Evolutionary conservation across 352 stramenopile genomes (phyloP), one percentile per base, ranked within the genome.

Genomic region (Globisporangium middletonii): DNA sequence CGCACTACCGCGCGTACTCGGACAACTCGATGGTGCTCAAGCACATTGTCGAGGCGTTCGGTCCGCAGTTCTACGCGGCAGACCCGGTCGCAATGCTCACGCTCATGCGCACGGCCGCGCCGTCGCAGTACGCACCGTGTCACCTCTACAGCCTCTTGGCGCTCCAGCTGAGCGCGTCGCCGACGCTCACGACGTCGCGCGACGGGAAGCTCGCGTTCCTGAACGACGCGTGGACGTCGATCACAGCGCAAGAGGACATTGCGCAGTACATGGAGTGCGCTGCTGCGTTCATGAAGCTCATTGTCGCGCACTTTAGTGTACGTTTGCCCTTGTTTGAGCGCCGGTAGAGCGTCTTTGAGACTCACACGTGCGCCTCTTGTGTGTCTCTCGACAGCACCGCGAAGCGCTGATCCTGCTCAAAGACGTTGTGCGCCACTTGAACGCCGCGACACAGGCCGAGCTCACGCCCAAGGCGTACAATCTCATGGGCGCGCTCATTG

Each of bases 11-110:
- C 28, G 70, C 94, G 46, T 92, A 89, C 60, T 89, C 74, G 5
- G 75, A 85, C 50, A 94, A 83, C 59, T 83, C 86, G n/a, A 96
- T 96, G 85, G 81, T 96, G 43, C 70, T 97, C 1, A 87, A 92
- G 57, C 86, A 96, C 56, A 68, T 97, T 9, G 84, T 86, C 19
- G 75, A 91, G 44, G 69, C 70, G 26, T 96, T 97, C 66, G 69
- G 75, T 15, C 67, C 75, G 0, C 60, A 69, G 26, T 78, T 78
- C 56, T 94, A 94, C 57, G 73, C 74, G 0, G 62, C 71, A 15
- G 70, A 83, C 23, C 76, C 81, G 4, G 57, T 70, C 0, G 68
- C 62, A 18, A 84, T 97, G 42, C 64, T 94, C 23, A 68, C 79
- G 11, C 64, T 96, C 23, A 91, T 94, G 48, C 86, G 71, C 33